Conservation (phyloP, 768 basidiomycete species). For the Porphyrellus cyaneotinctus region DNA sequence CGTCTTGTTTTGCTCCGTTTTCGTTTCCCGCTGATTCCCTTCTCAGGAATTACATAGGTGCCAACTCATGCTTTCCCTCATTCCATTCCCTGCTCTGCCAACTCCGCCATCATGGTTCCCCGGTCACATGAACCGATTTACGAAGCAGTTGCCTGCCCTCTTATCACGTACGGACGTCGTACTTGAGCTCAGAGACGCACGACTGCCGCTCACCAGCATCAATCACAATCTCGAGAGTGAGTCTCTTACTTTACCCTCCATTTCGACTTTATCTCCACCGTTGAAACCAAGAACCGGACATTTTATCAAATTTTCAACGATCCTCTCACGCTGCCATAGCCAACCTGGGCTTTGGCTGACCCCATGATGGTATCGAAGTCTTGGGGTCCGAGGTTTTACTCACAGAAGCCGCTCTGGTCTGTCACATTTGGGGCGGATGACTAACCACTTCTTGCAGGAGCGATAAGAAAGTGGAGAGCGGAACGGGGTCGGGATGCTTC, state of each 20-base stretch:
- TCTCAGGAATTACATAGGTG: constrained; percentile 10
- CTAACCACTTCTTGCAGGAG: constrained; percentile 41
- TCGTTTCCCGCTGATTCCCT: constrained; percentile 7
- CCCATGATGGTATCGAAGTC: constrained; percentile 12
- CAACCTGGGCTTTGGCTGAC: constrained; percentile 8
- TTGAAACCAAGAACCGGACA: constrained; percentile 1
- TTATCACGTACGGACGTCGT: constrained; percentile 85
- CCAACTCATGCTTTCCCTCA: constrained; percentile 28
- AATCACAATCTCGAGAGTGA: constrained; percentile 85
- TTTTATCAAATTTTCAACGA: constrained; percentile 20
- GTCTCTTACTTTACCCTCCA: constrained; percentile 13
- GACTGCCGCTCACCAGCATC: constrained; percentile 90
- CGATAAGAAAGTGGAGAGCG: constrained; percentile 62
- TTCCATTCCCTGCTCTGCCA: constrained; percentile 51
- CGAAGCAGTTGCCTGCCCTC: constrained; percentile 67
- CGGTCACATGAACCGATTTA: constrained; percentile 92
- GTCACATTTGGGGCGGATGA: constrained; percentile 14
- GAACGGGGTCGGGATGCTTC: constrained; percentile 59
- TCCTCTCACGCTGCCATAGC: constrained; percentile 21
- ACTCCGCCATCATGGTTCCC: constrained; percentile 90
- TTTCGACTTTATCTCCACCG: constrained; percentile 1
- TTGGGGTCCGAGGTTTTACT: constrained; percentile 10
- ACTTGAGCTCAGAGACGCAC: constrained; percentile 90
- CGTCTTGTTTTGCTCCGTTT: neutral
- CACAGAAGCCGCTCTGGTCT: constrained; percentile 2